These are phyloP conservation scores for Venturia nashicola DNA, from an alignment of 2,329 filamentous ascomycete species.

Conservation along the genomic window DNA sequence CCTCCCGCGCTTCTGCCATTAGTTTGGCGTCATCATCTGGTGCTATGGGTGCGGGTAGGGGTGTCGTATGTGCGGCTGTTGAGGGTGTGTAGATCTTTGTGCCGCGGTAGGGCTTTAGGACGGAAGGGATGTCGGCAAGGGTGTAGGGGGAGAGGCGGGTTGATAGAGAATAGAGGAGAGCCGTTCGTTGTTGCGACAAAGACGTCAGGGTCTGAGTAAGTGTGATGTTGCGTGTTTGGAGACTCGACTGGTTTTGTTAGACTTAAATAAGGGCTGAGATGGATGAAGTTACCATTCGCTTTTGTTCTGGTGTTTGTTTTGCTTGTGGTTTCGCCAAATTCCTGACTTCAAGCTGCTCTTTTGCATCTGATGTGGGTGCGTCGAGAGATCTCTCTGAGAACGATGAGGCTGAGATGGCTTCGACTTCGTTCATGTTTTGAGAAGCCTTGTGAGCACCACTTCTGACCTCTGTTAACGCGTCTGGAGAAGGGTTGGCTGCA, in stretches of 20 bases:
- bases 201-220: not conserved
- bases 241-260: not conserved
- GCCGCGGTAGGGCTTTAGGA: not conserved
- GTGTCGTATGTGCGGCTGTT: not conserved
- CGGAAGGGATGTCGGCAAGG: not conserved
- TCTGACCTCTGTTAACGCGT: not conserved
- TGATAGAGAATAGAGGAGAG: slow-evolving; percentile 2
- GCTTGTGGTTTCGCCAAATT: not conserved
- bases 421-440: not conserved
- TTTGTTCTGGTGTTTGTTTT: slow-evolving; percentile 4
- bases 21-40: slow-evolving; percentile 15
- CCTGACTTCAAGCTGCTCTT: not conserved
- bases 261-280: not conserved
- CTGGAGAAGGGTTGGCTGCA: not conserved
- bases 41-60: not conserved
- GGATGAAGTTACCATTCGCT: not conserved
- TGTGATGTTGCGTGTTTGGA: not conserved
- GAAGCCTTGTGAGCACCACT: not conserved
- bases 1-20: slow-evolving; percentile 33
- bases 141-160: slow-evolving; percentile 5
- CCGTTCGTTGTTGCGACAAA: not conserved
- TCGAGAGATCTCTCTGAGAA: not conserved
- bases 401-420: not conserved
- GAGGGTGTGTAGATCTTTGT: not conserved
- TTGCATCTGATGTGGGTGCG: not conserved